Base-by-base conservation (phyloP, 192 early-diverging fungal species). In the Glomus cerebriforme region DNA sequence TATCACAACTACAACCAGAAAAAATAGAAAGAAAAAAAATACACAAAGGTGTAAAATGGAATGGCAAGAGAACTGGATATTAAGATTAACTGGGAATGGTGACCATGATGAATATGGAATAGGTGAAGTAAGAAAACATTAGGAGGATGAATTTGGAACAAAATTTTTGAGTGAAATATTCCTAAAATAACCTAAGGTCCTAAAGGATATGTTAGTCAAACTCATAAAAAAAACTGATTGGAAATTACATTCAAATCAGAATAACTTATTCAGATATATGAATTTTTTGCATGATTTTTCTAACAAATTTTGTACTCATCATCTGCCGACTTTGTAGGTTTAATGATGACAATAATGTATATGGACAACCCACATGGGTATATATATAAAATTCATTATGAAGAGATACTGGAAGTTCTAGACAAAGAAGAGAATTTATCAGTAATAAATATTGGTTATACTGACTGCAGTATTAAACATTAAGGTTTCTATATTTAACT, bases 201-300 rank as follows among this genome's bases (percentile, higher is more conserved):
- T 79, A 39, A 79, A 71, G 43, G 29, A 79, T 43, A 79, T 79
- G 79, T 62, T 79, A 19, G 54, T 45, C 26, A 79, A 79, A 39
- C 63, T 79, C 59, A 73, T 79, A 59, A 13, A 62, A 67, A 79
- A 73, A 79, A 58, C 32, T 9, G 35, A 79, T 59, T 79, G 54
- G 71, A 39, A 79, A 49, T 31, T n/a, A 63, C 35, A 24, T 35
- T 47, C 37, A 47, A 79, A 60, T 17, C 65, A 17, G 79, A 59
- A 79, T 79, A 27, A 62, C 39, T 31, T 59, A 79, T 73, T 26
- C 79, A 19, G 79, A 67, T 70, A 68, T 15, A 39, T 70, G 45
- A 29, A 31, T 70, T 73, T 76, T 31, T 22, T 32, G 31, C 22
- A 39, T 76, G 75, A 39, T 76, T 43, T 10, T 35, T 59, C 34